Percentiles rank a stretch among this genome's conserved stretches.
These are phyloP conservation scores for Scedosporium apiospermum DNA, from an alignment of 2,329 filamentous ascomycete species.

Conservation along the genomic window DNA sequence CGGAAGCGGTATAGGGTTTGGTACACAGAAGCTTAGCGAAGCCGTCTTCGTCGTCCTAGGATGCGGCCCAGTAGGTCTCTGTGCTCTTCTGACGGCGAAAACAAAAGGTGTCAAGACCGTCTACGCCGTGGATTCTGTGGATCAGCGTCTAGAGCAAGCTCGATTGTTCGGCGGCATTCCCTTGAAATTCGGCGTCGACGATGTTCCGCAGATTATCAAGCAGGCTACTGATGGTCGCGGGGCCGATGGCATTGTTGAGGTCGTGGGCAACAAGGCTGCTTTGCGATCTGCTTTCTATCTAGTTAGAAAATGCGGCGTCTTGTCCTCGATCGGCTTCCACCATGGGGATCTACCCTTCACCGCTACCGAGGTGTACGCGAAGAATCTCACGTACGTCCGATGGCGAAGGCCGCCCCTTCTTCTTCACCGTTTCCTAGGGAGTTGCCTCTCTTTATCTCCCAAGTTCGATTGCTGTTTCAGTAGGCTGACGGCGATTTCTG, in stretches of 20 bases:
- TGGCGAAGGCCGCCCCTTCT: slow-evolving; percentile 31
- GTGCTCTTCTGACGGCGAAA: slow-evolving; percentile 62
- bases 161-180: slow-evolving; percentile 63
- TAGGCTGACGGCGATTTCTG: background rate
- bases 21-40: background rate
- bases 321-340: slow-evolving; percentile 63
- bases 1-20: background rate
- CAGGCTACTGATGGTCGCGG: slow-evolving; percentile 66
- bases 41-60: background rate
- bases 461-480: background rate
- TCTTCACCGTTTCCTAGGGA: slow-evolving; percentile 17
- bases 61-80: background rate
- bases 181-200: slow-evolving; percentile 62
- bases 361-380: slow-evolving; percentile 50
- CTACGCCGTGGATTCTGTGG: slow-evolving; percentile 65
- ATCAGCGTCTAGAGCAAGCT: slow-evolving; percentile 60
- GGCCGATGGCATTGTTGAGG: slow-evolving; percentile 70
- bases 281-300: slow-evolving; percentile 58
- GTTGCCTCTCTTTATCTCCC: slow-evolving; percentile 26
- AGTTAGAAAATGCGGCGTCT: slow-evolving; percentile 56
- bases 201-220: slow-evolving; percentile 55
- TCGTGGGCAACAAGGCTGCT: slow-evolving; percentile 57
- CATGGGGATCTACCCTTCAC: slow-evolving; percentile 57
- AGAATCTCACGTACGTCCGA: slow-evolving; percentile 54
- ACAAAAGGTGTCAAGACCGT: slow-evolving; percentile 63